These are phyloP conservation scores for Cucumis sativus DNA, from an alignment of 306 rosid genomes.

Conservation along the genomic window DNA sequence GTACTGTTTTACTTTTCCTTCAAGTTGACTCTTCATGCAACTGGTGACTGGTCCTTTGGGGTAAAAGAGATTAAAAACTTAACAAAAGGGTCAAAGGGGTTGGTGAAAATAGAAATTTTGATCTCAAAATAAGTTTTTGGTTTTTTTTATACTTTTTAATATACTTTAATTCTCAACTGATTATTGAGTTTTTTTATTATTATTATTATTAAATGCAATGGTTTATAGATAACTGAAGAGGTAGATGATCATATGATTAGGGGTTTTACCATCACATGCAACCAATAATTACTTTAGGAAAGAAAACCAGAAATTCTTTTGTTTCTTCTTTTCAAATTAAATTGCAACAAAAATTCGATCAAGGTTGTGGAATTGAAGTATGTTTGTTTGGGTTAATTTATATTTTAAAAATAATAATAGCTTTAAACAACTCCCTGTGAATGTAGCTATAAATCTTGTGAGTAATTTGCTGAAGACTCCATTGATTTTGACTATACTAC, in stretches of 20 bases:
- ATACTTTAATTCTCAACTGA: background rate
- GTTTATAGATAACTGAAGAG: background rate
- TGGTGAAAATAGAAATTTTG: background rate
- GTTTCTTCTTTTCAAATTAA: background rate
- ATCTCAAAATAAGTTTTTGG: background rate
- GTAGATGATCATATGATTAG: background rate
- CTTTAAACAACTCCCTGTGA: no score
- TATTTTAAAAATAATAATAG: no score
- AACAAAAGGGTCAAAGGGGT: background rate
- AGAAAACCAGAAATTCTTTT: background rate
- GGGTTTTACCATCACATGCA: background rate
- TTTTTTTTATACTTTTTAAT: background rate
- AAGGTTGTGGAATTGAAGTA: no score
- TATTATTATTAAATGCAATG: background rate
- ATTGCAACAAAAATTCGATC: no score
- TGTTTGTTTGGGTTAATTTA: no score
- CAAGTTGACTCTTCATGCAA: background rate
- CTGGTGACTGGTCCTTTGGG: background rate
- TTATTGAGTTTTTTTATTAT: background rate
- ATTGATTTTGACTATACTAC: no score
- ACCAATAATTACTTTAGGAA: background rate
- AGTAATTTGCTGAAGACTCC: no score
- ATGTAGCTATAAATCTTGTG: no score
- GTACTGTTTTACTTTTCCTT: slow-evolving; percentile 1
- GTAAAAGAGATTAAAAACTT: background rate